phyloP scores from a whole-genome alignment of 495 filamentous ascomycete genomes.

The Neurospora intermedia region DNA sequence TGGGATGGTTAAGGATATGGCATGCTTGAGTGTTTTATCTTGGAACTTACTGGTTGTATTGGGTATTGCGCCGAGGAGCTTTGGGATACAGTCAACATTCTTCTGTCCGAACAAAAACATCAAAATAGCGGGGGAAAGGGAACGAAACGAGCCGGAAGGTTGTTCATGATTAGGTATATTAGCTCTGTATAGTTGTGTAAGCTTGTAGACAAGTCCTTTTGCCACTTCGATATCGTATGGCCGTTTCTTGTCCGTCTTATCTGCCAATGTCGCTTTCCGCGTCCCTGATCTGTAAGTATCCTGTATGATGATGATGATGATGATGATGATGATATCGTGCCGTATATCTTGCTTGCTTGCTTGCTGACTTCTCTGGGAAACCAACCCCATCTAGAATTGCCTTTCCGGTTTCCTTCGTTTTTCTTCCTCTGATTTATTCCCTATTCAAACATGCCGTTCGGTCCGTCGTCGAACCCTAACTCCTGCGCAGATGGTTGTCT shows the following conservation, averaged over 20 bases:
- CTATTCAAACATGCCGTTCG: constrained; percentile 51
- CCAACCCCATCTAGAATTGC: background rate
- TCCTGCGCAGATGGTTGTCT: constrained; percentile 40
- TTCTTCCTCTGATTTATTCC: background rate
- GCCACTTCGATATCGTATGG: background rate
- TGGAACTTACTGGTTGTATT: background rate
- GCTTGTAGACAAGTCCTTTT: background rate
- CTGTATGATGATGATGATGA: background rate
- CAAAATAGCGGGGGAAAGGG: background rate
- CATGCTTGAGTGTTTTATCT: background rate
- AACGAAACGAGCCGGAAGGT: background rate
- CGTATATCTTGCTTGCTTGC: background rate
- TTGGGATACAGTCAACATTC: background rate
- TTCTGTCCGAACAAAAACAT: background rate
- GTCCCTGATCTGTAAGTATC: background rate
- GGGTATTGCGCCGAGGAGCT: background rate
- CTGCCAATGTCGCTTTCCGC: background rate
- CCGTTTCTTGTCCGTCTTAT: background rate
- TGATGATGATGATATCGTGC: background rate
- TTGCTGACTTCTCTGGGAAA: background rate
- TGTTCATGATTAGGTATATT: background rate
- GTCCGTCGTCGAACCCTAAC: constrained; percentile 54
- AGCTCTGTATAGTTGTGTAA: background rate
- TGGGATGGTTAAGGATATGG: background rate
- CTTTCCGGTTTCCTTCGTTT: background rate